Conservation (phyloP, 768 basidiomycete species). For the Tremella fuciformis region DNA sequence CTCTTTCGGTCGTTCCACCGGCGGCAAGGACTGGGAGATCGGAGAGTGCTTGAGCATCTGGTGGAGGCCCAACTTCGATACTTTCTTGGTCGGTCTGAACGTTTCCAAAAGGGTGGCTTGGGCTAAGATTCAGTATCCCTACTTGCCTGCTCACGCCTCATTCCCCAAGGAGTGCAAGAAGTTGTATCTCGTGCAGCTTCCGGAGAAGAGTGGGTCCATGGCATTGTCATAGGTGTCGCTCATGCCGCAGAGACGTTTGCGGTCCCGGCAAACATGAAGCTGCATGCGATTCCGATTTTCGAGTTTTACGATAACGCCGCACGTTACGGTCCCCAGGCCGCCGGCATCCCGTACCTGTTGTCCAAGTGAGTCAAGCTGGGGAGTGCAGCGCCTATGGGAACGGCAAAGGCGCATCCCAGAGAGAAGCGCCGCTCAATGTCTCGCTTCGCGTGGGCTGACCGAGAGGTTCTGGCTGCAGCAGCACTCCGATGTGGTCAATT, state of each 20-base stretch:
- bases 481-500: conserved; percentile 2
- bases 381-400: neutral
- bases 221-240: neutral
- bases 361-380: conserved; percentile 61
- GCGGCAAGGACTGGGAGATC: conserved; percentile 91
- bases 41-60: conserved; percentile 95
- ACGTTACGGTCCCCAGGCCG: conserved; percentile 83
- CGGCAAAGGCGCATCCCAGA: too few species aligned
- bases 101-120: neutral
- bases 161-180: conserved; percentile 99
- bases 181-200: conserved; percentile 91
- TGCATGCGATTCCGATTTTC: conserved; percentile 91
- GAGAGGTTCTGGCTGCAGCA: neutral
- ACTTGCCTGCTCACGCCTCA: conserved; percentile 90
- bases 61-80: conserved; percentile 98
- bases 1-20: conserved; percentile 57
- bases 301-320: conserved; percentile 98
- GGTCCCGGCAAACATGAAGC: conserved; percentile 98
- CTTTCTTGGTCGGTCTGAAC: conserved; percentile 79
- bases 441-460: neutral
- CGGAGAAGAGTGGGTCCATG: conserved; percentile 72
- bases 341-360: conserved; percentile 86
- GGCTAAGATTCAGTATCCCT: conserved; percentile 68
- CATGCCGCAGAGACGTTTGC: conserved; percentile 75
- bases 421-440: neutral